These are phyloP conservation scores for Echium plantagineum DNA, from an alignment of 257 asterid species.

Conservation along the genomic window DNA sequence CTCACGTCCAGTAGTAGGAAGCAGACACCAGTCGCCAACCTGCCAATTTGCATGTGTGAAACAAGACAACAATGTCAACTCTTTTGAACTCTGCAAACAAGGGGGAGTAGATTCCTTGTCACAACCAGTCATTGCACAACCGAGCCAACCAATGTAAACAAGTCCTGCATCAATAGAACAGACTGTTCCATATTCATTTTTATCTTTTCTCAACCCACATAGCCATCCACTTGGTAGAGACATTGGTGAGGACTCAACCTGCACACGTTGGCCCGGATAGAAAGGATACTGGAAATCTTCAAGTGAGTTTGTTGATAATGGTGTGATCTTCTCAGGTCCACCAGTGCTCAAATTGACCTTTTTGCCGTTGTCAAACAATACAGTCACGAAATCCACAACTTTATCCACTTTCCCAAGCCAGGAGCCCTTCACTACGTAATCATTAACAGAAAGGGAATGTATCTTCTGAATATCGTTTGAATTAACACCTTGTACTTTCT, in stretches of 20 bases:
- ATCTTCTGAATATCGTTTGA: conserved; percentile 41
- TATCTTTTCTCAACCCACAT: conserved; percentile 42
- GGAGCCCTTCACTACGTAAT: conserved; percentile 50
- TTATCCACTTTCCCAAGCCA: conserved; percentile 87
- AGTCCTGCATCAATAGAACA: conserved; percentile 57
- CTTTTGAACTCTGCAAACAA: conserved; percentile 37
- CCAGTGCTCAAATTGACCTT: conserved; percentile 31
- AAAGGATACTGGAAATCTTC: conserved; percentile 73
- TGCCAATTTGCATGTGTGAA: conserved; percentile 60
- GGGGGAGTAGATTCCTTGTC: conserved; percentile 39
- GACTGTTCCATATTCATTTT: conserved; percentile 44
- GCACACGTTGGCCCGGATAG: conserved; percentile 84
- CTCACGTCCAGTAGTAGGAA: conserved; percentile 22
- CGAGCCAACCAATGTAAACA: conserved; percentile 65
- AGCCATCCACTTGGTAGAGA: conserved; percentile 51
- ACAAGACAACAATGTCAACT: conserved; percentile 47
- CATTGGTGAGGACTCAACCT: conserved; percentile 30
- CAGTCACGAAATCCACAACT: conserved; percentile 39
- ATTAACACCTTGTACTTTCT: conserved; percentile 30
- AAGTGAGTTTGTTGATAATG: conserved; percentile 43
- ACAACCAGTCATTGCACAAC: conserved; percentile 31
- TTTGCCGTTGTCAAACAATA: conserved; percentile 64
- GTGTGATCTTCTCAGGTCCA: conserved; percentile 46
- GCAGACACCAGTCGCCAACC: conserved; percentile 87
- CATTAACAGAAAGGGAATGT: conserved; percentile 52